Evolutionary conservation across 768 basidiomycete species (phyloP).

Genomic region (Mycena rosella): DNA sequence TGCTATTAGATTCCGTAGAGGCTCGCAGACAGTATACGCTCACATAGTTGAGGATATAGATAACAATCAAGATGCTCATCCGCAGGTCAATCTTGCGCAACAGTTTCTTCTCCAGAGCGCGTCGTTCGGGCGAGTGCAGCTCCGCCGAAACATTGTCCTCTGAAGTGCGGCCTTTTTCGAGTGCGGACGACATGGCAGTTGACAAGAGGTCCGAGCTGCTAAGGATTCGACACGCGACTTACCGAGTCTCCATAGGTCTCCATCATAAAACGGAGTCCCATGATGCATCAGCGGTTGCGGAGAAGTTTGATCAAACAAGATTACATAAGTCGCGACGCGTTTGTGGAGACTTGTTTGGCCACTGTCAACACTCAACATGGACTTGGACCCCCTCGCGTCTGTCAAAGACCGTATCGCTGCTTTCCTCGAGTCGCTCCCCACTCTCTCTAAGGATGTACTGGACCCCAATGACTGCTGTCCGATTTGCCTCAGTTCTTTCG

Average conservation of each 20-base stretch:
- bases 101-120: constrained; percentile 63
- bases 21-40: neutral
- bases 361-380: too few relatives aligned
- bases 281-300: neutral
- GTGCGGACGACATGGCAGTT: constrained; percentile 9
- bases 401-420: constrained; percentile 49
- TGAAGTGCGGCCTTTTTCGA: constrained; percentile 33
- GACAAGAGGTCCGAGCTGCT: neutral
- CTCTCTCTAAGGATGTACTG: constrained; percentile 53
- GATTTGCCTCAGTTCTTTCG: constrained; percentile 72
- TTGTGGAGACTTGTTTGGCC: too few relatives aligned
- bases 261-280: constrained; percentile 4
- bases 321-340: too few relatives aligned
- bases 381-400: constrained; percentile 8
- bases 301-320: neutral
- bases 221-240: neutral
- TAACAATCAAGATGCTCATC: constrained; percentile 66
- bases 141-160: neutral
- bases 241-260: neutral
- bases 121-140: constrained; percentile 44
- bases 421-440: constrained; percentile 60
- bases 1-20: neutral
- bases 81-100: constrained; percentile 68
- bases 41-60: constrained; percentile 66
- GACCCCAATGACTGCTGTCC: constrained; percentile 70